Evolutionary conservation across 257 asterid species (phyloP).

Genomic region (Agastache rugosa): DNA sequence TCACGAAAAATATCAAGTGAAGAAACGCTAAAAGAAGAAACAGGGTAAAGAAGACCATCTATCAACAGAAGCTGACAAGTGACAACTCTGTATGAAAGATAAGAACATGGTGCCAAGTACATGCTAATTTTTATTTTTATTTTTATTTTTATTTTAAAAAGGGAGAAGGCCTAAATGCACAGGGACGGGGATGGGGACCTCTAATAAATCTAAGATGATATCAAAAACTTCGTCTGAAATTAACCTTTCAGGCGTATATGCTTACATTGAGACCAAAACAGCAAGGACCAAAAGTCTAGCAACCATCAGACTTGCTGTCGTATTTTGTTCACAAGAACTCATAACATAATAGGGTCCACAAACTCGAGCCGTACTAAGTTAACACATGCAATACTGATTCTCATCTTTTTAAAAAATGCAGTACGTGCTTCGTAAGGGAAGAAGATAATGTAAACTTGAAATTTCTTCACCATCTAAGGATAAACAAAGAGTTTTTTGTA

Average conservation of each 20-base stretch:
- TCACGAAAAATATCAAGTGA: slow-evolving; percentile 22
- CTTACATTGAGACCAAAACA: background rate
- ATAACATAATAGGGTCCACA: slow-evolving; percentile 34
- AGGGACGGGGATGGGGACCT: background rate
- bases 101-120: slow-evolving; percentile 15
- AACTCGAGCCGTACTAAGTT: slow-evolving; percentile 11
- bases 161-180: slow-evolving; percentile 17
- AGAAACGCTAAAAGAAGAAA: background rate
- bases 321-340: slow-evolving; percentile 28
- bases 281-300: slow-evolving; percentile 26
- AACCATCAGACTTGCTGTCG: slow-evolving; percentile 14
- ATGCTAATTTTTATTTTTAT: slow-evolving; percentile 13
- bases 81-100: slow-evolving; percentile 33
- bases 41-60: slow-evolving; percentile 22
- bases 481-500: slow-evolving; percentile 27
- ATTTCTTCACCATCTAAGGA: slow-evolving; percentile 29
- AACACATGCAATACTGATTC: slow-evolving; percentile 27
- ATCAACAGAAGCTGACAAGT: slow-evolving; percentile 37
- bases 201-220: slow-evolving; percentile 3
- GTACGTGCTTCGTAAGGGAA: slow-evolving; percentile 42
- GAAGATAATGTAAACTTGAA: slow-evolving; percentile 34
- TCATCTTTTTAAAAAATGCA: slow-evolving; percentile 31
- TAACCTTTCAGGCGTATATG: background rate
- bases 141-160: background rate
- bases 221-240: background rate